Conservation (phyloP, 1,139 yeast species). For the Saccharomyces hybrid region DNA sequence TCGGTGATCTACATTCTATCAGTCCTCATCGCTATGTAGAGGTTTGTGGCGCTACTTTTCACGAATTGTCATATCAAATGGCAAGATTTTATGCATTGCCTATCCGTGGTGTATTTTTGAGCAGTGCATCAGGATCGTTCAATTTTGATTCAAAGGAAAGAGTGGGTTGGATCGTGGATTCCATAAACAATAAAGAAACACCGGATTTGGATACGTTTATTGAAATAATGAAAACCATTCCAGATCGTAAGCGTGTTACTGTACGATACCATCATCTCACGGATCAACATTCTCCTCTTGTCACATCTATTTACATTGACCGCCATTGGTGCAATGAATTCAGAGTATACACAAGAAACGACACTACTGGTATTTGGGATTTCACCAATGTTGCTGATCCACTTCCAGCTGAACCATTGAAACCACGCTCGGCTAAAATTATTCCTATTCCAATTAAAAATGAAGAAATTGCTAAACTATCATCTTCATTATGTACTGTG, state of each 20-base stretch:
- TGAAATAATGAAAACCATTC: constrained; percentile 67
- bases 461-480: constrained; percentile 47
- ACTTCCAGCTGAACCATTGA: constrained; percentile 42
- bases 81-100: constrained; percentile 82
- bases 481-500: constrained; percentile 60
- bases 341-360: constrained; percentile 69
- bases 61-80: constrained; percentile 77
- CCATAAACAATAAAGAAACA: constrained; percentile 67
- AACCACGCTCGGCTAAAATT: constrained; percentile 60
- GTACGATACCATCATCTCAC: constrained; percentile 70
- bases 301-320: constrained; percentile 59
- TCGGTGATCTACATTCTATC: constrained; percentile 72
- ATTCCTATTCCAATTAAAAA: constrained; percentile 61
- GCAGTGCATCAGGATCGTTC: constrained; percentile 75
- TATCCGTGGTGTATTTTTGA: constrained; percentile 72
- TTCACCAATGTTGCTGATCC: constrained; percentile 63
- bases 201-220: constrained; percentile 67
- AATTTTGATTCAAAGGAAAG: constrained; percentile 52
- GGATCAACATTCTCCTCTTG: constrained; percentile 67
- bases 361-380: constrained; percentile 82
- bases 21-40: constrained; percentile 78
- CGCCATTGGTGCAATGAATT: constrained; percentile 80
- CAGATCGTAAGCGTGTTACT: constrained; percentile 68
- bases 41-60: constrained; percentile 82
- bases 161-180: constrained; percentile 68